A percentile compares a stretch with the other conserved stretches of the same genome.
Evolutionary conservation across 75 land plant species (phyloP).

Genomic region (Isoetes taiwanensis): DNA sequence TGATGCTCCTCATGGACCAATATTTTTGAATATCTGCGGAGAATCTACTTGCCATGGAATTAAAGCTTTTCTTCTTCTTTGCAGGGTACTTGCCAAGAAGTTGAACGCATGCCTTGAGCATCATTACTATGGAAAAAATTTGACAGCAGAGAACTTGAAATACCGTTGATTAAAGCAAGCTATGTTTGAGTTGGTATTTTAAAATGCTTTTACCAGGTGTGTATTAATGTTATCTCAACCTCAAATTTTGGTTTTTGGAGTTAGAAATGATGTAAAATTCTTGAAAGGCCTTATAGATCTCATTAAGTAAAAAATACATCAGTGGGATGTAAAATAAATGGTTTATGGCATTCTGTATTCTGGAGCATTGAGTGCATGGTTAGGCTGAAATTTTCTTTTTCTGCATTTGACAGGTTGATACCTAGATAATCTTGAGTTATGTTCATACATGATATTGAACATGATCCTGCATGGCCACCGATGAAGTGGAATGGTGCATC

Average conservation of each 20-base stretch:
- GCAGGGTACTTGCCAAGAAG: constrained; percentile 6
- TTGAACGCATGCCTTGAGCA: constrained; percentile 9
- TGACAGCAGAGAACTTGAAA: constrained; percentile 3
- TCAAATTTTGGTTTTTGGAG: background rate
- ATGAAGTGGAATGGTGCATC: too few species aligned
- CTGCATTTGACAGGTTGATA: background rate
- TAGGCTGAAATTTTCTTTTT: background rate
- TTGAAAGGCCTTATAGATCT: background rate
- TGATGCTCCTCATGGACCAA: constrained; percentile 45
- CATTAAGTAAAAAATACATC: too few species aligned
- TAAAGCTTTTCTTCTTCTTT: background rate
- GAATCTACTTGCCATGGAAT: constrained; percentile 70
- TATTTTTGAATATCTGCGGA: constrained; percentile 70
- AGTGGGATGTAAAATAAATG: background rate
- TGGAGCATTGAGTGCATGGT: constrained; percentile 10
- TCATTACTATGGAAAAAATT: background rate
- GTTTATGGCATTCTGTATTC: background rate
- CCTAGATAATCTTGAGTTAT: constrained; percentile 1
- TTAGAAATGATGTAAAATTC: background rate
- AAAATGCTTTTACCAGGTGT: background rate
- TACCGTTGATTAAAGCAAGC: constrained; percentile 9
- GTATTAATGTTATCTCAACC: background rate
- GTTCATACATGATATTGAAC: too few species aligned
- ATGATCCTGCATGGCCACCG: too few species aligned
- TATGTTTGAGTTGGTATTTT: constrained; percentile 8